phyloP scores from a whole-genome alignment of 768 basidiomycete species.

The Kwoniella sp. region DNA sequence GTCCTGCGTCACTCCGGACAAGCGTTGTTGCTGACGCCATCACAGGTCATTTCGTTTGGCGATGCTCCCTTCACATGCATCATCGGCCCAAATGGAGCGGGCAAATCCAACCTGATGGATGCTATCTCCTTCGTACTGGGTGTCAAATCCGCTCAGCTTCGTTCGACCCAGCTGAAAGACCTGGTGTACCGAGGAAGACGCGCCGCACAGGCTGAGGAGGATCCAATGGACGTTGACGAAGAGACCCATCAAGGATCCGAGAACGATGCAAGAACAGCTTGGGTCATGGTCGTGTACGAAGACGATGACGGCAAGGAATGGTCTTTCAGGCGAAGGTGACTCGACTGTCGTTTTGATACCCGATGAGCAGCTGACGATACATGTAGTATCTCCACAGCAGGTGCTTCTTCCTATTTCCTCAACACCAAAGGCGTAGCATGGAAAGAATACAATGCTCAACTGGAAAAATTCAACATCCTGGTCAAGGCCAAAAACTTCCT shows the following conservation, averaged over 20 bases:
- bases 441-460: constrained; percentile 78
- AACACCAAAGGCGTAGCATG: constrained; percentile 78
- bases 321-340: constrained; percentile 87
- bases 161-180: constrained; percentile 90
- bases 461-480: constrained; percentile 85
- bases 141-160: constrained; percentile 85
- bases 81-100: constrained; percentile 98
- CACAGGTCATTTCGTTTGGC: constrained; percentile 54
- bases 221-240: constrained; percentile 42
- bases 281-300: constrained; percentile 87
- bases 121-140: constrained; percentile 98
- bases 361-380: background rate
- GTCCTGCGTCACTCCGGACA: constrained; percentile 15
- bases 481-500: constrained; percentile 99
- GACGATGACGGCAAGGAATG: constrained; percentile 76
- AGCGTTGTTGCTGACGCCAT: background rate
- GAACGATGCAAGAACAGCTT: constrained; percentile 83
- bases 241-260: constrained; percentile 56
- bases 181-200: constrained; percentile 85
- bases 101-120: constrained; percentile 99
- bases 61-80: constrained; percentile 75
- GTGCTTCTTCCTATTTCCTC: constrained; percentile 84
- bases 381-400: constrained; percentile 74
- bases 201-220: constrained; percentile 37
- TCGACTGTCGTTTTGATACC: too few species aligned